Percentiles rank a stretch among this genome's conserved stretches.
phyloP scores from a whole-genome alignment of 2,329 filamentous ascomycete genomes.

The Colletotrichum musae region DNA sequence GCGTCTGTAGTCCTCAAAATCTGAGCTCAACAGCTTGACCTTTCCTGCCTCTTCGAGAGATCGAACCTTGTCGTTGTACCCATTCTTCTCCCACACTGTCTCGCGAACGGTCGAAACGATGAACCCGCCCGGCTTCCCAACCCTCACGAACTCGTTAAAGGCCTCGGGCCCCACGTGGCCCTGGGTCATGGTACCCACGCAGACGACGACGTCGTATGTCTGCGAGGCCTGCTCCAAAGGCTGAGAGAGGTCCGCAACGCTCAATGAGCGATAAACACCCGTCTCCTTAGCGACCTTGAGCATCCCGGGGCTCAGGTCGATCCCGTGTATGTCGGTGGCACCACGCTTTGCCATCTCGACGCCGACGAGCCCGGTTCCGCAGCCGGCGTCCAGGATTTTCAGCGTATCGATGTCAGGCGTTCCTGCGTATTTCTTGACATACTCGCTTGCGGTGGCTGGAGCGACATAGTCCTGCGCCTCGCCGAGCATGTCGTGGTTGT shows the following conservation, averaged over 20 bases:
- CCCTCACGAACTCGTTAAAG: slow-evolving; percentile 64
- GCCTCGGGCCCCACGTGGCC: slow-evolving; percentile 68
- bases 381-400: slow-evolving; percentile 67
- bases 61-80: background rate
- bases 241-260: slow-evolving; percentile 38
- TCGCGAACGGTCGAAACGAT: slow-evolving; percentile 63
- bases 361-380: slow-evolving; percentile 69
- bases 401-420: slow-evolving; percentile 44
- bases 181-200: slow-evolving; percentile 69
- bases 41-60: background rate
- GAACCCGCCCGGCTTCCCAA: slow-evolving; percentile 62
- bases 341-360: slow-evolving; percentile 59
- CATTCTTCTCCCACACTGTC: background rate
- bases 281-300: background rate
- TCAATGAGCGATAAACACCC: background rate
- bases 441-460: slow-evolving; percentile 54
- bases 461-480: slow-evolving; percentile 58
- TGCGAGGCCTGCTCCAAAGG: slow-evolving; percentile 55
- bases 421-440: slow-evolving; percentile 51
- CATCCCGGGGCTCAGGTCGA: slow-evolving; percentile 53
- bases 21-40: background rate
- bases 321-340: slow-evolving; percentile 63
- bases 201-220: slow-evolving; percentile 65
- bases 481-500: slow-evolving; percentile 52
- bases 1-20: background rate